phyloP scores from a whole-genome alignment of 2,329 filamentous ascomycete genomes.

The Aspergillus transmontanensis region DNA sequence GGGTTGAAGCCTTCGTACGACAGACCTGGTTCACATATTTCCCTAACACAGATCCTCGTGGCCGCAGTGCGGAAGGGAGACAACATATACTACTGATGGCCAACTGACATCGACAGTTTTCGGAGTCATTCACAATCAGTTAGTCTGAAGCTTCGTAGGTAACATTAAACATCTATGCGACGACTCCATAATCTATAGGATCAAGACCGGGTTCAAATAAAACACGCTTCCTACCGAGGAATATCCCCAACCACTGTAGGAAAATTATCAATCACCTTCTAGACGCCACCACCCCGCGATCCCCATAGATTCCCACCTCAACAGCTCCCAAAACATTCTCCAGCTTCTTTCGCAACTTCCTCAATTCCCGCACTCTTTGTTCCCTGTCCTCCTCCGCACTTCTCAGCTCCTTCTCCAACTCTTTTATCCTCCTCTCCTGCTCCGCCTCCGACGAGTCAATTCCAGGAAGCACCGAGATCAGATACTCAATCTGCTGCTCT shows the following conservation, averaged over 20 bases:
- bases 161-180: neutral
- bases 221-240: neutral
- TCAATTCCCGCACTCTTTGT: slow-evolving; percentile 46
- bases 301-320: slow-evolving; percentile 39
- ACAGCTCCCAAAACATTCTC: slow-evolving; percentile 47
- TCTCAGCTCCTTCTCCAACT: slow-evolving; percentile 47
- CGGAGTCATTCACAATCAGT: neutral
- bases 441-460: slow-evolving; percentile 48
- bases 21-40: neutral
- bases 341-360: slow-evolving; percentile 40
- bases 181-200: neutral
- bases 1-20: too few species aligned
- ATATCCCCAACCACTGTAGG: neutral
- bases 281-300: slow-evolving; percentile 11
- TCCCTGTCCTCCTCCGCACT: slow-evolving; percentile 47
- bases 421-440: slow-evolving; percentile 47
- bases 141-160: neutral
- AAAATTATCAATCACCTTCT: neutral
- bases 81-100: neutral
- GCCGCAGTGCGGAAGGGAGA: too few species aligned
- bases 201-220: neutral
- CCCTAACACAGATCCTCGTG: neutral
- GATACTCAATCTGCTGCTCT: slow-evolving; percentile 53
- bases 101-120: neutral
- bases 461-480: slow-evolving; percentile 50